Evolutionary conservation across 441 rosid species (phyloP), one percentile per base, ranked within the genome.

Genomic region (Erysimum cheiri): DNA sequence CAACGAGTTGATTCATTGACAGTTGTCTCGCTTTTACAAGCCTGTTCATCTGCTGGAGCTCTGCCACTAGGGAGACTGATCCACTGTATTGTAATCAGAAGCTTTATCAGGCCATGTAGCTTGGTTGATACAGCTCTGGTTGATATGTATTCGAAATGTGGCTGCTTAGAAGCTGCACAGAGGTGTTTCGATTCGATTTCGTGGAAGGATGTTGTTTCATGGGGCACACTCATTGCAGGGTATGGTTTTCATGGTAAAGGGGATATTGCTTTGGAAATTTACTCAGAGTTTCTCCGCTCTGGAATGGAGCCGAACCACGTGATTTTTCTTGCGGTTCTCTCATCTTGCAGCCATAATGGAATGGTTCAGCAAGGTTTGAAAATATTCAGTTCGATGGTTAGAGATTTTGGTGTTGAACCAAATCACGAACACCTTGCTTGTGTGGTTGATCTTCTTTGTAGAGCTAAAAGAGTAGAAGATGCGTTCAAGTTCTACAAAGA

Each of bases 91-190:
- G 66, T 68, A 57, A 55, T 82, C 44, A 80, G 89, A 72, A 80
- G 54, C 55, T 82, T 35, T 53, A 73, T 81, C 60, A 77, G 76
- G 77, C 79, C 80, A 19, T 85, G 74, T 72, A 69, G 77, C 31
- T 59, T 78, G 61, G 83, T 85, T 65, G 85, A 87, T 62, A 87
- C 92, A 40, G 87, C 87, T 73, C 74, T 87, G 29, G 83, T 82
- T 71, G 90, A 84, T 82, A 87, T 87, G 89, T 87, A 87, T 61
- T 76, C 75, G 37, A 87, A 87, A 80, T 85, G 89, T 61, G 88
- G 92, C 41, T 76, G 73, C 69, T 74, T 87, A 66, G 78, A 80
- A 65, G 43, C 81, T 71, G 87, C 88, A 33, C 78, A 74, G 41
- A 85, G 79, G 57, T 85, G 92, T 76, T 84, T 87, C 26, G 75